A percentile compares a stretch with the other conserved stretches of the same genome.
phyloP scores from a whole-genome alignment of 202 grass and related monocot genomes.

The Setaria viridis region DNA sequence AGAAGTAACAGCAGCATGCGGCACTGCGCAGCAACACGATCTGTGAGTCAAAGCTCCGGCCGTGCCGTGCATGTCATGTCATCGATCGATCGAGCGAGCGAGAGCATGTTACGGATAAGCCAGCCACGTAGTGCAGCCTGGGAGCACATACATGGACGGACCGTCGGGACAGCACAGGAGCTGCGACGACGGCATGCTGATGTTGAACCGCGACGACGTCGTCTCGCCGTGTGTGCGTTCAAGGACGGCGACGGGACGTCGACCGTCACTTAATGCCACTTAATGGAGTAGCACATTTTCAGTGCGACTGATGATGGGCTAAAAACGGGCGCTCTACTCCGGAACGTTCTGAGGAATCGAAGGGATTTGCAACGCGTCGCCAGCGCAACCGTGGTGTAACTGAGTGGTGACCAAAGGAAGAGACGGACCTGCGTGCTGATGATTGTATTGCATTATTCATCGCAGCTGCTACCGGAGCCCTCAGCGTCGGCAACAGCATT shows the following conservation, averaged over 20 bases:
- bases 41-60: not conserved
- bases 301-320: not conserved
- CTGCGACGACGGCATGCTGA: not conserved
- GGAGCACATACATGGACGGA: not conserved
- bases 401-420: no score
- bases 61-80: constrained; percentile 28
- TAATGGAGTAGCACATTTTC: no score
- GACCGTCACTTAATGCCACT: no score
- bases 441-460: no score
- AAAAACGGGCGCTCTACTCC: not conserved
- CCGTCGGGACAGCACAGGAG: not conserved
- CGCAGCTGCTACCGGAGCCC: no score
- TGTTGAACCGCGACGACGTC: not conserved
- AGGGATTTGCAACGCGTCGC: no score
- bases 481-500: no score
- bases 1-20: no score
- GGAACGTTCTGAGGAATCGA: not conserved
- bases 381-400: no score
- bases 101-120: not conserved
- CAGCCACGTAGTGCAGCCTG: not conserved
- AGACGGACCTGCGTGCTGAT: no score
- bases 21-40: no score
- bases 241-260: not conserved
- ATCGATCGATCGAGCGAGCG: not conserved
- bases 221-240: not conserved